phyloP scores from a whole-genome alignment of 345 rosid genomes.

The Euphorbia pulcherrima region DNA sequence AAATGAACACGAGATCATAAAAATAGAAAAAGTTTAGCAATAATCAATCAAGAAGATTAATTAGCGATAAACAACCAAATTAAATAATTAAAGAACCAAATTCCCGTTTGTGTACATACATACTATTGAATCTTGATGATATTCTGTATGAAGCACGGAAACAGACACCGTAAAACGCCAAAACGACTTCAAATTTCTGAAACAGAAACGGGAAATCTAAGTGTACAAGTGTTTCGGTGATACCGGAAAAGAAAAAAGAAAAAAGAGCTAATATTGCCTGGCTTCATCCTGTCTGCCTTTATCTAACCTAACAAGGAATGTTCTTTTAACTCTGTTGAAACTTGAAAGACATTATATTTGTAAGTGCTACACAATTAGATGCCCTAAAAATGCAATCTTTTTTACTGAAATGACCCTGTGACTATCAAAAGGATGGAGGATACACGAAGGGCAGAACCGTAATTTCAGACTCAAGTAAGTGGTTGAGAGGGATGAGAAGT shows the following conservation, averaged over 20 bases:
- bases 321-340: constrained; percentile 1
- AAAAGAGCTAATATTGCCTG: constrained; percentile 43
- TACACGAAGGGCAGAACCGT: constrained; percentile 18
- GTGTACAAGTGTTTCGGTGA: constrained; percentile 10
- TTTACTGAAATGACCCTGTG: constrained; percentile 22
- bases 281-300: constrained; percentile 69
- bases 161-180: too few species aligned
- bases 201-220: background rate
- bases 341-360: constrained; percentile 1
- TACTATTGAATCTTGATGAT: constrained; percentile 14
- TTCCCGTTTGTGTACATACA: constrained; percentile 3
- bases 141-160: background rate
- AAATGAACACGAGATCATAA: too few species aligned
- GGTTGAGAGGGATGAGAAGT: constrained; percentile 49
- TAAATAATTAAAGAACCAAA: too few species aligned
- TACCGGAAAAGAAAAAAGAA: background rate
- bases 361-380: constrained; percentile 21
- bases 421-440: background rate
- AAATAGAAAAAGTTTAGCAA: too few species aligned
- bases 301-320: constrained; percentile 24
- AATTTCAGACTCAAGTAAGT: constrained; percentile 30
- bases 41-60: too few species aligned
- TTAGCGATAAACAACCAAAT: too few species aligned
- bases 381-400: background rate
- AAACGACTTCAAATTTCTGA: background rate